Conservation (phyloP, 2,329 filamentous ascomycete species). For the Fusarium transvaalense region DNA sequence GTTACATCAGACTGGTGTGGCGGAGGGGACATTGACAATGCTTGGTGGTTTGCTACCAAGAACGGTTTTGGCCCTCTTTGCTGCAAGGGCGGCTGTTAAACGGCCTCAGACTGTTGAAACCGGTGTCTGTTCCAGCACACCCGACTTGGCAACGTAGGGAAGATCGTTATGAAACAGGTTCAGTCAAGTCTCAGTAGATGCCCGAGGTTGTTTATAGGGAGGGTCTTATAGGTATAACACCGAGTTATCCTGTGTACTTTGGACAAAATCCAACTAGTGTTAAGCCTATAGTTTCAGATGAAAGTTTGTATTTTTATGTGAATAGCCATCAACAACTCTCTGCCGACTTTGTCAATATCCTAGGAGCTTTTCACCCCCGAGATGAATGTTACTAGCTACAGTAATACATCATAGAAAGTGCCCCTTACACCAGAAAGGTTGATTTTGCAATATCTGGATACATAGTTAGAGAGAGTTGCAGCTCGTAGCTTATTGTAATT, state of each 20-base stretch:
- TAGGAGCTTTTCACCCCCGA: too few relatives aligned
- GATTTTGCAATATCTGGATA: too few relatives aligned
- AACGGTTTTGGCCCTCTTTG: background rate
- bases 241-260: background rate
- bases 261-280: background rate
- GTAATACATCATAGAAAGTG: too few relatives aligned
- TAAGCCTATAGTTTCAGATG: background rate
- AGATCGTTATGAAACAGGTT: background rate
- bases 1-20: background rate
- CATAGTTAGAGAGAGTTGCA: too few relatives aligned
- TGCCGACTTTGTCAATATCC: too few relatives aligned
- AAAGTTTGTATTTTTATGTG: too few relatives aligned
- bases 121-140: background rate
- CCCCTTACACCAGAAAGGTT: too few relatives aligned
- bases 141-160: background rate
- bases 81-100: background rate
- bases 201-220: background rate
- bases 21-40: background rate
- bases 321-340: too few relatives aligned
- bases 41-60: conserved; percentile 3
- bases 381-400: too few relatives aligned
- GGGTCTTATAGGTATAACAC: background rate
- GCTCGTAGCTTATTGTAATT: too few relatives aligned
- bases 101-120: background rate
- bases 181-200: background rate